Base-by-base conservation (phyloP, 2,329 filamentous ascomycete genomes). In the Talaromyces marneffei region DNA sequence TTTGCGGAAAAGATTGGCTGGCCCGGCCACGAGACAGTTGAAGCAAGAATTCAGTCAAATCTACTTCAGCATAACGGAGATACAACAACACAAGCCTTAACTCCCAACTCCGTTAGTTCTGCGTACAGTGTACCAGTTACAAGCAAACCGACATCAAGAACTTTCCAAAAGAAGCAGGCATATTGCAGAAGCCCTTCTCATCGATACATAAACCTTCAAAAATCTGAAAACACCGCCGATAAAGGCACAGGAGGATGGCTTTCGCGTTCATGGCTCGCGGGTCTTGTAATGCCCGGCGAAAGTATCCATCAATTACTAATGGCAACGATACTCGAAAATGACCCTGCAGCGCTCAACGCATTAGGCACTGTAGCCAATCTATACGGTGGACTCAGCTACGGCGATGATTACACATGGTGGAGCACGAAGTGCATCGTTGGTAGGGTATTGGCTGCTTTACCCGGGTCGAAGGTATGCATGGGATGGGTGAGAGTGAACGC, bases 381-480 rank as follows among this genome's bases (percentile, higher is more conserved):
- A 0, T 80, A 83, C 58, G 81, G 82, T 20, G 83, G 83, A 2
- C 84, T 86, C 63, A 68, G 81, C 27, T 83, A 82, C 62, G 66
- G 72, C 7, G 75, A 72, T 3, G 56, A 40, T 7, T 44, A 74
- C 35, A 81, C 78, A 52, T 86, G 80, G 77, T 86, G 83, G 83
- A 84, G 82, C 67, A 84, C 83, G 67, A 74, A 74, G 46, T 83
- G 79, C 40, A 74, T 85, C 33, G 76, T 83, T n/a, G 81, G 80
- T 0, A 77, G 82, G 29, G 80, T 85, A 0, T 62, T 86, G 29
- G 79, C 79, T 35, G 76, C 78, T 44, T 58, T 77, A 29, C 69
- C 75, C 7, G 78, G 74, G 14, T 75, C 78, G 5, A 71, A 72
- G 37, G 80, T 82, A 57, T 83, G 79, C 61, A 82, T 84, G 80